Evolutionary conservation across 1,139 yeast species (phyloP), one percentile per base, ranked within the genome.

Genomic region (Lodderomyces parapsilosis): DNA sequence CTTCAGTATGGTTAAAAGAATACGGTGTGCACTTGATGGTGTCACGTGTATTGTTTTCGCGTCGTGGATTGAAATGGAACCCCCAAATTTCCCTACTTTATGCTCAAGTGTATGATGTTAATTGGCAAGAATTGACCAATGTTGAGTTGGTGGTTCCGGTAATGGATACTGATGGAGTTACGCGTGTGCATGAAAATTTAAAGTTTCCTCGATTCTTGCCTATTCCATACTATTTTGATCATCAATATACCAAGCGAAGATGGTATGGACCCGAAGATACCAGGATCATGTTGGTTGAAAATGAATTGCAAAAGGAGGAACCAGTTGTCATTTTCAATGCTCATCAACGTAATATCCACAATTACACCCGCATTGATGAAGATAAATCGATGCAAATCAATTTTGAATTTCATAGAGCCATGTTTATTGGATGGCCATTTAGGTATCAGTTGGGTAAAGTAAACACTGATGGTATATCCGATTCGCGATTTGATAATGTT

Each of bases 181-280:
- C n/a, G 2, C 14, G 40, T 11, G 45, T 36, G 4, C 44, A 51
- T 28, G 45, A 49, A 19, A 49, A 40, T 11, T 30, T 59, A 15
- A 44, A 46, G 28, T 65, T 58, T 43, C 70, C 70, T 4, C 43
- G 47, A 11, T 60, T 63, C 38, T 44, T 64, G 23, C 64, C 66
- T 1, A 56, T 65, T 4, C 68, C 70, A 9, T 63, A 61, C 41
- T 50, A 48, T 38, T 49, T 41, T 11, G 45, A 48, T 9, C 47
- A 55, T 24, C 53, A 53, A 20, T 61, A 51, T 43, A 35, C 36
- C 10, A 41, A 36, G 22, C 27, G 33, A 28, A 36, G 48, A 49
- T 63, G 48, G 52, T 67, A 61, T 44, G 80, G 80, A 0, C 75
- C 80, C 2, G 80, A 76, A 54, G 80, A 76, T 53, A 77, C 80